Evolutionary conservation across 768 basidiomycete species (phyloP), one percentile per base, ranked within the genome.

Genomic region (Amyloporia xantha): DNA sequence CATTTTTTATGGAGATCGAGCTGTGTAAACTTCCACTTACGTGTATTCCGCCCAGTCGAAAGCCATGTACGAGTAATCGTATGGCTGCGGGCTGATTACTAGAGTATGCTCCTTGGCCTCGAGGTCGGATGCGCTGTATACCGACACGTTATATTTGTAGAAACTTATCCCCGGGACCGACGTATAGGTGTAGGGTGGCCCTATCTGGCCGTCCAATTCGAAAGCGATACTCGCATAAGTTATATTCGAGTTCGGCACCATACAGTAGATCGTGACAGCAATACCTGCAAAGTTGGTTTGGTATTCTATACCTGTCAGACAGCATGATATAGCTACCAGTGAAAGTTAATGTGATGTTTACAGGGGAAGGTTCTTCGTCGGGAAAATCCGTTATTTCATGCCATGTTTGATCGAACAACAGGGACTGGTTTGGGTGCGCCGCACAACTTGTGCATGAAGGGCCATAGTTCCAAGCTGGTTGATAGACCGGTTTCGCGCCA

Each of bases 231-330:
- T 51, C 6, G 49, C 41, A 24, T 21, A 21, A 2, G 53, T 54
- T 0, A 13, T 41, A 7, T 30, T 21, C 15, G 12, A n/a, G 26
- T 54, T 50, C 2, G 41, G 49, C 9, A 54, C 23, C 17, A 51
- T 12, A 20, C 48, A 48, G 47, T 36, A 54, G 21, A 54, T 50
- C 27, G 47, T 48, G 41, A 54, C 42, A 12, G 53, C 53, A 11
- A 39, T 39, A 4, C 53, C 53, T 41, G 15, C n/a, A 13, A 4
- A 11, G 11, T 13, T 5, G 5, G 41, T 25, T 6, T 25, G 24
- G 20, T n/a, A 7, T 23, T 6, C 24, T 6, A 25, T 20, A 19
- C 39, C 20, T 9, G 20, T 41, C 6, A 13, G 20, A 7, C 20
- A 21, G n/a, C n/a, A 27, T 9, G 12, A 44, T 13, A 9, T 5